Base-by-base conservation (phyloP, 2,329 filamentous ascomycete species). In the Aspergillus sp. region DNA sequence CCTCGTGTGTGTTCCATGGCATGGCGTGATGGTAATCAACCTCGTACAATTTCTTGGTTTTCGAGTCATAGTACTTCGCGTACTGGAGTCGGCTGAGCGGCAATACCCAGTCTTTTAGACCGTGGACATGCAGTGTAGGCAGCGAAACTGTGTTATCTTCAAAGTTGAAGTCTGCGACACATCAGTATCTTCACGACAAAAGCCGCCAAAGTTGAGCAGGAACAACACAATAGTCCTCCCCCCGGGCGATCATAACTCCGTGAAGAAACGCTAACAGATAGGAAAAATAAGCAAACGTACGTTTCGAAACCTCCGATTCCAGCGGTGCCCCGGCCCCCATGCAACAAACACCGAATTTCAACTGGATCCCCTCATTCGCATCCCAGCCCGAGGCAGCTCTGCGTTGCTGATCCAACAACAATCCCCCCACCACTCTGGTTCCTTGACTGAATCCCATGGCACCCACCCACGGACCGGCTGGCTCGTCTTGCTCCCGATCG, bases 1-100 rank as follows among this genome's bases (percentile, higher is more conserved):
- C 59, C 32, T 69, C 66, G 4, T 63, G 48, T 47, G 58, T 63
- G 9, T 61, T 61, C 67, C 67, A 69, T 17, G 67, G 67, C 67
- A 69, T 69, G 6, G 67, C 67, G 60, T 69, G 67, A 41, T 69
- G 67, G 38, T 69, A 69, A 15, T 68, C 62, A 5, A 68, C 61
- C 55, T 68, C 65, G 28, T 63, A 66, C 17, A 69, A 36, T 32
- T 9, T 55, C 6, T 55, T 36, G 2, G 56, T 55, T 10, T 47
- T 19, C 12, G 51, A 15, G 23, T 67, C 61, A 36, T 66, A 69
- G 15, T 58, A 67, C 7, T 50, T 60, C 4, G 41, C 51, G 4
- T 58, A 52, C 51, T 69, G 66, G 5, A 63, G 65, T 9, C 47
- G 63, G 7, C 67, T 61, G n/a, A 62, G 32, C 8, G 54, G 23